Conservation (phyloP, 2,329 filamentous ascomycete species). For the Mycosphaerella sp. region DNA sequence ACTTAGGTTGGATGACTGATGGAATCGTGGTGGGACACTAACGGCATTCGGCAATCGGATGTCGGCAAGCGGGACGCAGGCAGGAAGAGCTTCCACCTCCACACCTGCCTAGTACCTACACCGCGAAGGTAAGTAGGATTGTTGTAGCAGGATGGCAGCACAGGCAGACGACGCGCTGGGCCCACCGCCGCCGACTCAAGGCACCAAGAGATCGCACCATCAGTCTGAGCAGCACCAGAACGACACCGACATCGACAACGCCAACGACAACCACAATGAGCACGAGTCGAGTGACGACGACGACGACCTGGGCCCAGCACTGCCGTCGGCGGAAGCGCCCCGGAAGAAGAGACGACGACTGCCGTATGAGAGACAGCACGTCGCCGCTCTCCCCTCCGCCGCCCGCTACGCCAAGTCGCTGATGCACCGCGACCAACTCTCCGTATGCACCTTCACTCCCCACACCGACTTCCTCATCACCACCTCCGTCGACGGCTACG, state of each 20-base stretch:
- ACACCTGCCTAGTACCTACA: neutral
- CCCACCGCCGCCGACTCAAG: conserved; percentile 10
- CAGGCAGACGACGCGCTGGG: conserved; percentile 15
- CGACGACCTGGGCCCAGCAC: conserved; percentile 79
- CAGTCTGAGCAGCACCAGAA: conserved; percentile 21
- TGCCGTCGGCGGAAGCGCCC: conserved; percentile 69
- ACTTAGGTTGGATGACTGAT: neutral
- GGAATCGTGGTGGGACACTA: neutral
- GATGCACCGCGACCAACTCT: conserved; percentile 96
- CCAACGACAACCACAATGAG: conserved; percentile 16
- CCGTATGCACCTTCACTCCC: conserved; percentile 82
- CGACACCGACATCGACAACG: neutral
- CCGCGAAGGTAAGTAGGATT: too few relatives aligned
- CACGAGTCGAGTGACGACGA: conserved; percentile 57
- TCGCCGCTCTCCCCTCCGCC: conserved; percentile 78
- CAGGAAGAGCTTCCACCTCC: neutral
- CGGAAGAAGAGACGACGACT: conserved; percentile 85
- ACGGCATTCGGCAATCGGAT: neutral
- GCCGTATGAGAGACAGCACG: conserved; percentile 90
- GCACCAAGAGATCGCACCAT: conserved; percentile 30
- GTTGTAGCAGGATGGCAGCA: neutral
- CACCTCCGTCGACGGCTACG: conserved; percentile 85
- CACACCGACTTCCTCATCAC: conserved; percentile 94
- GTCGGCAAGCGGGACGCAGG: neutral
- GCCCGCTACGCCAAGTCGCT: conserved; percentile 85